Conservation (phyloP, 768 basidiomycete genomes). For the Termitomyces eurrhizus region DNA sequence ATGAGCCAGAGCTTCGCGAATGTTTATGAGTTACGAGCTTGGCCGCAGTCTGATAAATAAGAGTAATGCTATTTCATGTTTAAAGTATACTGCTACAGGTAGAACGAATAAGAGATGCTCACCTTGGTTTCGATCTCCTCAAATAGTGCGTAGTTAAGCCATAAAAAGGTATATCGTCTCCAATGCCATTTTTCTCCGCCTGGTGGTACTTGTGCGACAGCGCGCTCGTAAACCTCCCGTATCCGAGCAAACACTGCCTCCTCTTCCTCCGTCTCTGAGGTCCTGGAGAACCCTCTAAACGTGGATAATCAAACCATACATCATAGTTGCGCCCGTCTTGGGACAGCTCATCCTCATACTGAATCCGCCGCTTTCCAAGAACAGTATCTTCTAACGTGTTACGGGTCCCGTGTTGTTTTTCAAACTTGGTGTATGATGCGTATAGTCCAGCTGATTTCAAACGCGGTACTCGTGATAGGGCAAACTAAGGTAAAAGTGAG, state of each 20-base stretch:
- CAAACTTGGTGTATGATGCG: conserved; percentile 93
- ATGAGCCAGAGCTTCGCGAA: conserved; percentile 96
- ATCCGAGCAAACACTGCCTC: too few species aligned
- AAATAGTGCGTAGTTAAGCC: too few species aligned
- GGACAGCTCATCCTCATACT: conserved; percentile 93
- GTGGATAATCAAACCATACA: conserved; percentile 95
- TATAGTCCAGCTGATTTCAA: conserved; percentile 89
- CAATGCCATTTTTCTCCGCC: too few species aligned
- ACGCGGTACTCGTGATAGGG: conserved; percentile 84
- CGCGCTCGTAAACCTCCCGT: too few species aligned
- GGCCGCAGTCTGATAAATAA: too few species aligned
- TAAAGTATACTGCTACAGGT: too few species aligned
- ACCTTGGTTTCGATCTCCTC: too few species aligned
- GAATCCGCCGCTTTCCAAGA: conserved; percentile 94
- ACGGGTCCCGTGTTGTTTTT: conserved; percentile 94
- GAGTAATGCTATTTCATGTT: too few species aligned
- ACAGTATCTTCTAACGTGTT: conserved; percentile 89
- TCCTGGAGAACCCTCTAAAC: conserved; percentile 82
- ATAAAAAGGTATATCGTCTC: too few species aligned
- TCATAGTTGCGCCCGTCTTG: conserved; percentile 96
- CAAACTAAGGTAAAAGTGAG: conserved; percentile 61
- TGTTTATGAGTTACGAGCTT: conserved; percentile 91
- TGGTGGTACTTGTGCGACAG: too few species aligned
- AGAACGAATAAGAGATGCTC: too few species aligned
- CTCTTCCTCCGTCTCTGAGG: too few species aligned